Evolutionary conservation across 1,139 yeast species (phyloP), one percentile per base, ranked within the genome.

Genomic region (Zygoascus sp.): DNA sequence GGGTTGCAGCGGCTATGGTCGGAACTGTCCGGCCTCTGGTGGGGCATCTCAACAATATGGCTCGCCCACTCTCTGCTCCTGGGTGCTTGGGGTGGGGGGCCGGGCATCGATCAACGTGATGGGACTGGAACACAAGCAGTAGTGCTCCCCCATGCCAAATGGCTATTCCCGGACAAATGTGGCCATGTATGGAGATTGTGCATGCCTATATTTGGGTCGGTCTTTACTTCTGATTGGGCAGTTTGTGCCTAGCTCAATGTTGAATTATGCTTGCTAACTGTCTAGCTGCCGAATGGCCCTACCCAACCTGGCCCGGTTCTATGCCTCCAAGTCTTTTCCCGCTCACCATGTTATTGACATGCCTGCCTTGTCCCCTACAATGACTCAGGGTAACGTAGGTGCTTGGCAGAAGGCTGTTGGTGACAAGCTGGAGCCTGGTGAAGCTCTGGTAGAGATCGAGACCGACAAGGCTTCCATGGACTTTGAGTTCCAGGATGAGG

Each of bases 391-490:
- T 65, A 83, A 81, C 66, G 75, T 92, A 56, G 92, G 90, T 42
- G 75, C 79, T 51, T 92, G 97, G 97, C 77, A 81, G 63, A 90
- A 89, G 73, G 71, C 78, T 46, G 88, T 82, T 45, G 98, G 98
- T 63, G 97, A 92, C 65, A 70, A 79, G 67, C 79, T 92, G 58
- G 60, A 76, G 22, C 94, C 97, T 23, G 97, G 98, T 68, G 97
- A 90, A 65, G 82, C 94, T 48, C 79, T 92, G 59, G 97, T 96
- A 49, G 98, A 92, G 70, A 84, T 92, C 57, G 98, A 92, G 73
- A 92, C 99, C 57, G 99, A 92, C 69, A 92, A 92, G 76, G 98
- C 99, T 50, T 84, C 90, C 55, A 92, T 92, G 96, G 99, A 94
- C 72, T 92, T 89, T 63, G 99, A 92, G 72, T 92, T 92, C 76